Percentiles rank a stretch among this genome's conserved stretches.
These are phyloP conservation scores for Kurtzmaniella quercitrusa DNA, from an alignment of 1,139 yeast genomes.

Conservation along the genomic window DNA sequence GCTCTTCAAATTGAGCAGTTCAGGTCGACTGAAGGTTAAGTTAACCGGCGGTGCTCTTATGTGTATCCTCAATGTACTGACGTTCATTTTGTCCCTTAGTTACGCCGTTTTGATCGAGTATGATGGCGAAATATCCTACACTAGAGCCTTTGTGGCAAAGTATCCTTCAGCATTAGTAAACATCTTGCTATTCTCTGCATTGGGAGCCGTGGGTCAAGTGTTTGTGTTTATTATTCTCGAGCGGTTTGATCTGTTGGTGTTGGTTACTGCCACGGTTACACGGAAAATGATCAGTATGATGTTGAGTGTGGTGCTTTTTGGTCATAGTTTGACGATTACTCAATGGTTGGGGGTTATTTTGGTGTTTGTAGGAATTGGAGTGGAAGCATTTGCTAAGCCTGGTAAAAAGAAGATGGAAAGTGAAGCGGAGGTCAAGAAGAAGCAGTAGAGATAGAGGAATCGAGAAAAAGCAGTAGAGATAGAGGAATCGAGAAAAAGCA, in stretches of 20 bases:
- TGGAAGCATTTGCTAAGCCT: constrained; percentile 22
- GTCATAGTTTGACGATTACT: constrained; percentile 55
- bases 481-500: constrained; percentile 2
- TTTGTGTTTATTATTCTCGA: constrained; percentile 85
- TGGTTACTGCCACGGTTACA: constrained; percentile 92
- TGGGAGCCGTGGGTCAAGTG: constrained; percentile 91
- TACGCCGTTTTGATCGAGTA: constrained; percentile 42
- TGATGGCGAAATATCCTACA: constrained; percentile 43
- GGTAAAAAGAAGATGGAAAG: constrained; percentile 3
- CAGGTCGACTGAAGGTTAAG: constrained; percentile 7
- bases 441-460: not conserved
- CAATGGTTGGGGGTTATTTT: constrained; percentile 79
- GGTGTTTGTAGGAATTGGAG: constrained; percentile 70
- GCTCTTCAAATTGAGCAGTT: constrained; percentile 46
- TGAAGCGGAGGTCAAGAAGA: constrained; percentile 2
- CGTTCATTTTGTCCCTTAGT: constrained; percentile 33
- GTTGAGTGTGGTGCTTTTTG: constrained; percentile 79
- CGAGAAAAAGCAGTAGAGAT: constrained; percentile 2
- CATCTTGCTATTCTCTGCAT: constrained; percentile 61
- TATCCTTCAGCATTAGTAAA: constrained; percentile 49
- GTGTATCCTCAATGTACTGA: constrained; percentile 71
- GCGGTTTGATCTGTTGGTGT: constrained; percentile 73
- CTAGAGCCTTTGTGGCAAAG: constrained; percentile 41
- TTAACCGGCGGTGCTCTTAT: constrained; percentile 75
- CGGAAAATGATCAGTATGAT: constrained; percentile 95